A percentile compares a stretch with the other conserved stretches of the same genome.
Conservation (phyloP, 2,329 filamentous ascomycete genomes). For the Torrubiellomyces zombiae region DNA sequence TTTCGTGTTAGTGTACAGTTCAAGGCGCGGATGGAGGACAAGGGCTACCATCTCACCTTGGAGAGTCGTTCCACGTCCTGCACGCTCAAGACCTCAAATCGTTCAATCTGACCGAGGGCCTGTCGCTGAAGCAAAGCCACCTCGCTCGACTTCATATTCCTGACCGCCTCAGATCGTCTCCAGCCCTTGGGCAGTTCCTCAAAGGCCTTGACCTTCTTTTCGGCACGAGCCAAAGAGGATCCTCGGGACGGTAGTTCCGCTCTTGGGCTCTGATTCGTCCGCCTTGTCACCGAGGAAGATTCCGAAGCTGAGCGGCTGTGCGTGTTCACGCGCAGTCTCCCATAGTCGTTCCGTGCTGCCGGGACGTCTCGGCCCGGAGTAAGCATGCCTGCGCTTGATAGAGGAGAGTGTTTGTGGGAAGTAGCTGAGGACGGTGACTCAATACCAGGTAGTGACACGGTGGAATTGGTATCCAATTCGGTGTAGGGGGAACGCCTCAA, state of each 20-base stretch:
- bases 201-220: no score
- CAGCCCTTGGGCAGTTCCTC: conserved; percentile 44
- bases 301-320: conserved; percentile 41
- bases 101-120: conserved; percentile 42
- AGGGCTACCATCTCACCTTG: no score
- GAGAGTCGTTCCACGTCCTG: conserved; percentile 50
- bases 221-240: no score
- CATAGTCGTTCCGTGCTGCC: conserved; percentile 6
- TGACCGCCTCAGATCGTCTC: conserved; percentile 32
- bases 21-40: no score
- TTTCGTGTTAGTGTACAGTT: conserved; percentile 18
- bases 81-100: conserved; percentile 46
- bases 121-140: conserved; percentile 37
- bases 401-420: background rate
- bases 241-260: conserved; percentile 33
- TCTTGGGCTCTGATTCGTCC: no score
- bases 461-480: conserved; percentile 30
- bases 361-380: conserved; percentile 1
- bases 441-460: conserved; percentile 26
- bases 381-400: no score
- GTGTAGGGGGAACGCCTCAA: conserved; percentile 27
- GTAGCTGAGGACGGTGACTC: conserved; percentile 15
- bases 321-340: conserved; percentile 5
- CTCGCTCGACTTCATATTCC: conserved; percentile 30
- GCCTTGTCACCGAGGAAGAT: conserved; percentile 25